Percentiles rank a stretch among this genome's conserved stretches.
Conservation (phyloP, 2,329 filamentous ascomycete genomes). For the Alternaria infectoria region DNA sequence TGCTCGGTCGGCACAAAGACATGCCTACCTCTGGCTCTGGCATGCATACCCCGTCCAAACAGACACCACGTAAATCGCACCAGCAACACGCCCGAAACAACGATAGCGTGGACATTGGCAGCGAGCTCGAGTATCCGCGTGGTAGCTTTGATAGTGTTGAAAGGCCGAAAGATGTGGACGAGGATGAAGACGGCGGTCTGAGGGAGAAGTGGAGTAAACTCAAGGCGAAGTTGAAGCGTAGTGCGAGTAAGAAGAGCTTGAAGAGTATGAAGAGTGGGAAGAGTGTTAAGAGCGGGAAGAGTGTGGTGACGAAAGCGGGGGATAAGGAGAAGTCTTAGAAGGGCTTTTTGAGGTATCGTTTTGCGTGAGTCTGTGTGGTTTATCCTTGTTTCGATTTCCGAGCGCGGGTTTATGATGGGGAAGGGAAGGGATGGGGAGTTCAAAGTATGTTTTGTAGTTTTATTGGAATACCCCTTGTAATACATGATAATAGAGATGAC, state of each 20-base stretch:
- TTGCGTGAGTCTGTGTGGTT: neutral
- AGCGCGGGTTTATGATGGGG: neutral
- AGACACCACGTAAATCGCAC: slow-evolving; percentile 1
- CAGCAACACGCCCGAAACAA: slow-evolving; percentile 16
- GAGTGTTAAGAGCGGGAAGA: slow-evolving; percentile 38
- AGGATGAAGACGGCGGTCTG: slow-evolving; percentile 23
- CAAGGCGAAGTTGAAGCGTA: slow-evolving; percentile 44
- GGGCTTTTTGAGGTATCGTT: neutral
- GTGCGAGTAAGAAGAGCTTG: slow-evolving; percentile 44
- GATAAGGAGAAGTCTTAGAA: slow-evolving; percentile 16
- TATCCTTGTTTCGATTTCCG: neutral
- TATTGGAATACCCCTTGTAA: neutral
- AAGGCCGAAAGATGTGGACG: slow-evolving; percentile 8
- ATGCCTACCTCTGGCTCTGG: neutral
- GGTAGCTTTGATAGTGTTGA: slow-evolving; percentile 29
- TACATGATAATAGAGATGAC: too few species aligned
- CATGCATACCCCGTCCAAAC: neutral
- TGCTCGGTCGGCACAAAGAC: slow-evolving; percentile 29
- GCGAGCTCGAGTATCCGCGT: slow-evolving; percentile 25
- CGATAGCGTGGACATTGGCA: slow-evolving; percentile 35
- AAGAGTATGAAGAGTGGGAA: slow-evolving; percentile 40
- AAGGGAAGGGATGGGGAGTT: neutral
- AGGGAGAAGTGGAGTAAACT: slow-evolving; percentile 46
- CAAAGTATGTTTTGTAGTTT: neutral
- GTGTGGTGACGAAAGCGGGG: neutral